Conservation (phyloP, 116 monocot species). For the Phalaenopsis hybrid region DNA sequence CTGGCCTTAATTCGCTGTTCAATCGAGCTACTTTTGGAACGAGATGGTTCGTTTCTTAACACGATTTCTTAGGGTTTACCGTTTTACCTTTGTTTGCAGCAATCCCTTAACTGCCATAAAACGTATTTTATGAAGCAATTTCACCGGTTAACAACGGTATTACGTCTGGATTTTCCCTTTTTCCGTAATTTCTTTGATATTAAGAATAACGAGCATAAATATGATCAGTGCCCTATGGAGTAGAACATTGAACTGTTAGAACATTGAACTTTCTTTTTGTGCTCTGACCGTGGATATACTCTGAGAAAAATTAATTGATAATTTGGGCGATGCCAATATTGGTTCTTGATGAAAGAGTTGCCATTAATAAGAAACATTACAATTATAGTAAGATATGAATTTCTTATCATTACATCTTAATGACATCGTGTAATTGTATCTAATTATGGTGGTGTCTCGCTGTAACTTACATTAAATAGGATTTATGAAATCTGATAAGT, state of each 20-base stretch:
- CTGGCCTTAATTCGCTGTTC: slow-evolving; percentile 69
- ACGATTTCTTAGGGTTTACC: background rate
- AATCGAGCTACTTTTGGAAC: slow-evolving; percentile 59
- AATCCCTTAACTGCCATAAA: background rate
- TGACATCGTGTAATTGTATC: background rate
- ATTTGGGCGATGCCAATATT: background rate
- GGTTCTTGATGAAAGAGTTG: background rate
- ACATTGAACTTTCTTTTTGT: background rate
- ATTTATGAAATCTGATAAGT: too few relatives aligned
- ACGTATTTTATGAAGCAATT: background rate
- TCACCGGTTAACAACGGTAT: background rate
- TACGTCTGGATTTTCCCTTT: background rate
- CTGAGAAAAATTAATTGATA: background rate
- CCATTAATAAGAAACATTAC: background rate
- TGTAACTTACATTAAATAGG: too few relatives aligned
- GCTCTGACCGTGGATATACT: background rate
- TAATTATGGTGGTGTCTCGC: too few relatives aligned
- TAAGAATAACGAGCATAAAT: background rate
- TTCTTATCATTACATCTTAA: background rate
- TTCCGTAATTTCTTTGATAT: background rate
- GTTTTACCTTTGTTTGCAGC: background rate
- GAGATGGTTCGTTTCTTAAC: slow-evolving; percentile 48
- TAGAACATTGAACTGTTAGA: background rate
- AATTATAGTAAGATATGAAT: background rate
- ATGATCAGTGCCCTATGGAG: background rate